Evolutionary conservation across 208 protist species (phyloP).

Genomic region (Leishmania gerbilli): DNA sequence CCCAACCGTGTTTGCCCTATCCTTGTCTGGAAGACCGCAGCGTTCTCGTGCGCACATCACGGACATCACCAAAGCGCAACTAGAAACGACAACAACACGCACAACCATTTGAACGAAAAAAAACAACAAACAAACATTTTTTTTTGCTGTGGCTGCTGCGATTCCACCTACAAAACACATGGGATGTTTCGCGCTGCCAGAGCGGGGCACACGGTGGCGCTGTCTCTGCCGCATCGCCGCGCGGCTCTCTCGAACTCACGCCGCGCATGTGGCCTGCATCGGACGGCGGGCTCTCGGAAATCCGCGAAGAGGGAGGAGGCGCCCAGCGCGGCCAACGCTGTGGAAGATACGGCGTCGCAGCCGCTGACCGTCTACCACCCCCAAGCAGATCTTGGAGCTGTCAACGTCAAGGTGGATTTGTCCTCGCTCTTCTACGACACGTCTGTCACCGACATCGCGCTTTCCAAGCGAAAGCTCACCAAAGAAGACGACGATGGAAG

Average conservation of each 20-base stretch:
- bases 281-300: not conserved
- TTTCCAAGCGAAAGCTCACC: slow-evolving; percentile 1
- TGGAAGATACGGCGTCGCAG: not conserved
- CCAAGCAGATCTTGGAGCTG: not conserved
- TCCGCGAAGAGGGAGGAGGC: not conserved
- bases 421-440: slow-evolving; percentile 20
- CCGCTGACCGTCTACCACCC: not conserved
- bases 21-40: not conserved
- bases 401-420: not conserved
- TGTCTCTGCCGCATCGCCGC: slow-evolving; percentile 2
- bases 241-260: not conserved
- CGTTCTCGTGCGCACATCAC: not conserved
- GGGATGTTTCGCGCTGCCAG: not conserved
- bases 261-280: slow-evolving; percentile 1
- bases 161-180: not conserved
- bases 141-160: not conserved
- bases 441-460: not conserved
- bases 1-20: not conserved
- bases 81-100: not conserved
- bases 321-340: not conserved
- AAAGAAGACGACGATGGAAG: slow-evolving; percentile 8
- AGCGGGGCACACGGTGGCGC: not conserved
- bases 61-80: not conserved
- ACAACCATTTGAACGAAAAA: not conserved
- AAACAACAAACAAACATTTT: too few species aligned